Base-by-base conservation (phyloP, 2,329 filamentous ascomycete genomes). In the Pseudophaeomoniella oleicola region DNA sequence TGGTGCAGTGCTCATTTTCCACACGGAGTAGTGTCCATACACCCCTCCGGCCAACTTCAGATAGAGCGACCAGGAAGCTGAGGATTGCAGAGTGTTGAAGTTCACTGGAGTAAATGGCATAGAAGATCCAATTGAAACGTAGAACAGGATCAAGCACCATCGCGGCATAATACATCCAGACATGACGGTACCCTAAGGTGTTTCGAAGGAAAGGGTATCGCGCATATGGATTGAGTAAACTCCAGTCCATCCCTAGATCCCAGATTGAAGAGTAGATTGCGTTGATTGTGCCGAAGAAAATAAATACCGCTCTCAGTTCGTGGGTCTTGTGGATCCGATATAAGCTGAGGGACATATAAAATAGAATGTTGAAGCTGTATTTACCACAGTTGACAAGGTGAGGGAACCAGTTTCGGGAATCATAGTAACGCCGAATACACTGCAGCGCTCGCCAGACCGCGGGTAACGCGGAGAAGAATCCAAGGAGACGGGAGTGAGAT, bases 201-300 rank as follows among this genome's bases (percentile, higher is more conserved):
- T 88, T 75, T 4, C 90, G 79, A 9, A 94, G 71, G 34, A 78
- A 67, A 2, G 63, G 70, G 45, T 81, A 66, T 9, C 72, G 71
- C 0, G 82, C 73, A 38, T 78, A 74, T 0, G 80, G 69, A 48
- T 94, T 86, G 3, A 88, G 70, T n/a, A 94, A 67, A 40, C 81
- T 90, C 70, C 90, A 96, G 56, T 98, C 90, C 82, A 96, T 94
- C 44, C 85, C 76, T 2, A 98, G 62, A 53, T 98, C 90, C 90
- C 90, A 98, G 30, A 94, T 71, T 6, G 78, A 85, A 47, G 72
- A 78, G 56, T 94, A 96, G 17, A 92, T 58, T 32, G 78, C 72
- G 54, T 94, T 98, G 45, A 93, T 58, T n/a, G 69, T 66, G 0
- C 85, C 84, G 48, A 87, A 85, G 0, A 75, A 69, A 42, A 93